A percentile compares a stretch with the other conserved stretches of the same genome.
Conservation (phyloP, 2,329 filamentous ascomycete genomes). For the Fusarium xyrophilum region DNA sequence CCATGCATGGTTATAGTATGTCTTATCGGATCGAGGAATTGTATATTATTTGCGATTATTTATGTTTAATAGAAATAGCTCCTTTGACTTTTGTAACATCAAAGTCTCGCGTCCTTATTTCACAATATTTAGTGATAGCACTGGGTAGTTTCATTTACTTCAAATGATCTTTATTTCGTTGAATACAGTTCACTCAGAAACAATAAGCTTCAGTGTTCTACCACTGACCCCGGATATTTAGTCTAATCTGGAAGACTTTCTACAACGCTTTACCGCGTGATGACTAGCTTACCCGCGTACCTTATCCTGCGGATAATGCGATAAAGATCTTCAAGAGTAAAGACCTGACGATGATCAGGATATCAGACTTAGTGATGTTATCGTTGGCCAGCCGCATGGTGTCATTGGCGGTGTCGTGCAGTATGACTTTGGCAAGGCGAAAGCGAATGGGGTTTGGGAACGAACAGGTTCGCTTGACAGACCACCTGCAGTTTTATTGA, state of each 20-base stretch:
- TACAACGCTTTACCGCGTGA: not conserved
- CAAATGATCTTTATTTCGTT: not conserved
- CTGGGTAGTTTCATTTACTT: accelerated
- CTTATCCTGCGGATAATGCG: not conserved
- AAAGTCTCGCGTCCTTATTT: no score
- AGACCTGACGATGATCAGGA: conserved; percentile 6
- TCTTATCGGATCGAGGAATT: not conserved
- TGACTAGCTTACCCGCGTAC: not conserved
- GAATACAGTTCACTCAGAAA: no score
- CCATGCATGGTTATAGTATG: not conserved
- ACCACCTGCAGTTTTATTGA: conserved; percentile 17
- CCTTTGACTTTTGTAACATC: no score
- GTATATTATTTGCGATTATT: not conserved
- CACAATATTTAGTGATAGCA: accelerated
- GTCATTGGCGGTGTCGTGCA: conserved; percentile 31
- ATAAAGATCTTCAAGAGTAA: not conserved
- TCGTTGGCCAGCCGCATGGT: conserved; percentile 35
- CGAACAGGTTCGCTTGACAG: conserved; percentile 8
- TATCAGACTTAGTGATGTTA: conserved; percentile 41
- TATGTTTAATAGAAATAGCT: no score
- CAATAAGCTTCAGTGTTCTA: accelerated
- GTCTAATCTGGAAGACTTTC: not conserved
- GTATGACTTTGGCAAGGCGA: conserved; percentile 37
- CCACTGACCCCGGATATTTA: accelerated
- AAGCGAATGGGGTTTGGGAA: not conserved